These are phyloP conservation scores for Annulohypoxylon maeteangense DNA, from an alignment of 495 filamentous ascomycete species.

Conservation along the genomic window DNA sequence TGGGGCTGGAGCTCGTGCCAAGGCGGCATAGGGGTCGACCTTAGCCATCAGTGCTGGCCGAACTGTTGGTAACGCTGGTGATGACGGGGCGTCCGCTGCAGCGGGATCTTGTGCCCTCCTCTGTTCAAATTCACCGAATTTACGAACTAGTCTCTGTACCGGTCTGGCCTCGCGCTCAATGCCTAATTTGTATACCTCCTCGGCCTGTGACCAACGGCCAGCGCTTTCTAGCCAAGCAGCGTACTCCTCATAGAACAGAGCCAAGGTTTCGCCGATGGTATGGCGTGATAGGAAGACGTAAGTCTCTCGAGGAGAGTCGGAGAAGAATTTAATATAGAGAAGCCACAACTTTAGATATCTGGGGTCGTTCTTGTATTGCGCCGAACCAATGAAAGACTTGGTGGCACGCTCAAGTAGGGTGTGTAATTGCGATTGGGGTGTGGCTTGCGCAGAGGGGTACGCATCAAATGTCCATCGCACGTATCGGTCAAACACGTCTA, in stretches of 20 bases:
- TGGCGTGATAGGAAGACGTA: slow-evolving; percentile 93
- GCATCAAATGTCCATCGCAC: slow-evolving; percentile 96
- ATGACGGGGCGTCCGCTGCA: slow-evolving; percentile 72
- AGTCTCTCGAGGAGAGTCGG: slow-evolving; percentile 89
- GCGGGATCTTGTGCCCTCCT: slow-evolving; percentile 72
- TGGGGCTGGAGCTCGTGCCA: slow-evolving; percentile 53
- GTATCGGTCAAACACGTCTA: slow-evolving; percentile 96
- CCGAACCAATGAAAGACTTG: slow-evolving; percentile 81
- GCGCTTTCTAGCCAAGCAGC: slow-evolving; percentile 89
- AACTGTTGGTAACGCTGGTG: slow-evolving; percentile 84
- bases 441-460: slow-evolving; percentile 92
- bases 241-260: slow-evolving; percentile 98
- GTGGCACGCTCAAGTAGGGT: slow-evolving; percentile 91
- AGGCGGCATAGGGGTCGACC: slow-evolving; percentile 76
- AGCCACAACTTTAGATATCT: slow-evolving; percentile 94
- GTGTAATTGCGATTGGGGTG: slow-evolving; percentile 88
- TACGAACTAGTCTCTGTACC: slow-evolving; percentile 79
- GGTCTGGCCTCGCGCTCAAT: slow-evolving; percentile 90
- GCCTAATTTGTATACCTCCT: slow-evolving; percentile 90
- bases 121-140: slow-evolving; percentile 89
- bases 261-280: slow-evolving; percentile 84
- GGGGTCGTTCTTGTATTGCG: slow-evolving; percentile 94
- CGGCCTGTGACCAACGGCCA: slow-evolving; percentile 88
- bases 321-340: slow-evolving; percentile 91
- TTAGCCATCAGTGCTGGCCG: slow-evolving; percentile 89